Evolutionary conservation across 106 monocot species (phyloP).

Genomic region (Acorus calamus): DNA sequence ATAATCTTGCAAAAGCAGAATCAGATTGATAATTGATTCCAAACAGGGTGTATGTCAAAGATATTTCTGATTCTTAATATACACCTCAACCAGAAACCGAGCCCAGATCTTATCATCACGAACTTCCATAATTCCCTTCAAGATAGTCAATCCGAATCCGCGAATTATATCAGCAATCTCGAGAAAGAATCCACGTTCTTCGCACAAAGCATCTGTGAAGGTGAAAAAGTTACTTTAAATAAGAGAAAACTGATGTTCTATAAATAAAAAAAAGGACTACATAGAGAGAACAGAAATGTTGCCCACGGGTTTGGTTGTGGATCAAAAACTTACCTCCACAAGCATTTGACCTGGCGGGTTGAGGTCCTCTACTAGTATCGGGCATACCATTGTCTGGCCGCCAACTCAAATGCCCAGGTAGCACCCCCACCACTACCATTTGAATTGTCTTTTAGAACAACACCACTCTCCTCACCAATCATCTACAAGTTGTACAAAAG

Average conservation of each 20-base stretch:
- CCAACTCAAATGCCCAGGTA: constrained; percentile 98
- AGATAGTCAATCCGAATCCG: constrained; percentile 79
- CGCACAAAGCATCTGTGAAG: constrained; percentile 82
- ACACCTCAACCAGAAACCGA: constrained; percentile 84
- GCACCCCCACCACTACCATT: constrained; percentile 40
- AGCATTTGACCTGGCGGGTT: constrained; percentile 91
- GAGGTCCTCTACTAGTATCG: constrained; percentile 80
- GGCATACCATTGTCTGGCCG: constrained; percentile 92
- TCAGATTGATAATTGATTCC: too few relatives aligned
- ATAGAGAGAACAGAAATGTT: background rate
- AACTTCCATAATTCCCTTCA: constrained; percentile 87
- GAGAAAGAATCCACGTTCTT: constrained; percentile 86
- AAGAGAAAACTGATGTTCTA: too few relatives aligned
- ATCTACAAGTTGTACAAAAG: constrained; percentile 23
- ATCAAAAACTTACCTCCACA: constrained; percentile 55
- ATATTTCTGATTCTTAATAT: too few relatives aligned
- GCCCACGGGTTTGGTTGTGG: background rate
- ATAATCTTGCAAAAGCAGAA: too few relatives aligned
- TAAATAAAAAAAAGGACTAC: background rate
- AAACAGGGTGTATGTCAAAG: too few relatives aligned
- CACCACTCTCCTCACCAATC: constrained; percentile 71
- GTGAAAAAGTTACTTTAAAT: too few relatives aligned
- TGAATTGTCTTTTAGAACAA: constrained; percentile 69
- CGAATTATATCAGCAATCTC: constrained; percentile 93
- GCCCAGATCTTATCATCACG: constrained; percentile 77